phyloP scores from a whole-genome alignment of 2,329 filamentous ascomycete genomes.

The Ceratocystis lukuohia region DNA sequence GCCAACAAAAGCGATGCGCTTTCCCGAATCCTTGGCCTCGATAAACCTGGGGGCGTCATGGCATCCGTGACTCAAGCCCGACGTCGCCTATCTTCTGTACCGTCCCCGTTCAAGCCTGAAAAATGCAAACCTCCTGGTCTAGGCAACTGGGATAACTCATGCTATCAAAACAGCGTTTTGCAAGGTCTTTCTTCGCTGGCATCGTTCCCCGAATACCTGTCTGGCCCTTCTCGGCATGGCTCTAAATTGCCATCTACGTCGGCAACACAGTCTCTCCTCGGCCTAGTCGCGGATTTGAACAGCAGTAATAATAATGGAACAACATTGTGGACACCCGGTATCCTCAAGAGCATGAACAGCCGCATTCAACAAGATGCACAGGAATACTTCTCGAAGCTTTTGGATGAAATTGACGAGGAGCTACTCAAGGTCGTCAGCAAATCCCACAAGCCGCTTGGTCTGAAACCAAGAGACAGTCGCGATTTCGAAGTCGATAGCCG shows the following conservation, averaged over 20 bases:
- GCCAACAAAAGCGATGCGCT: conserved; percentile 16
- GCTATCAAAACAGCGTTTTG: conserved; percentile 93
- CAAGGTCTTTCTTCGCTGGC: conserved; percentile 68
- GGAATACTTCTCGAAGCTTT: conserved; percentile 84
- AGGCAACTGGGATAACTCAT: conserved; percentile 88
- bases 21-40: conserved; percentile 14
- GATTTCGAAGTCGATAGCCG: conserved; percentile 32
- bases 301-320: conserved; percentile 56
- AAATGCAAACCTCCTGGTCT: conserved; percentile 46
- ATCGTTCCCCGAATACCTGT: conserved; percentile 54
- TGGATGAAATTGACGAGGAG: conserved; percentile 75
- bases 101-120: conserved; percentile 9
- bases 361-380: conserved; percentile 97
- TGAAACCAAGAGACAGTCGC: conserved; percentile 25
- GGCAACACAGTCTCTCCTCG: conserved; percentile 39
- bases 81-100: conserved; percentile 14
- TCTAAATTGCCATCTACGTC: conserved; percentile 20
- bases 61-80: conserved; percentile 13
- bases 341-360: conserved; percentile 83
- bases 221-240: conserved; percentile 27
- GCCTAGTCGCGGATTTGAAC: conserved; percentile 57
- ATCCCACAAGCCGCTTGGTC: conserved; percentile 6
- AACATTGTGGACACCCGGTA: conserved; percentile 67
- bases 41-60: conserved; percentile 15
- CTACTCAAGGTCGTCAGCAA: conserved; percentile 36